Evolutionary conservation across 257 asterid species (phyloP).

Genomic region (Perilla frutescens): DNA sequence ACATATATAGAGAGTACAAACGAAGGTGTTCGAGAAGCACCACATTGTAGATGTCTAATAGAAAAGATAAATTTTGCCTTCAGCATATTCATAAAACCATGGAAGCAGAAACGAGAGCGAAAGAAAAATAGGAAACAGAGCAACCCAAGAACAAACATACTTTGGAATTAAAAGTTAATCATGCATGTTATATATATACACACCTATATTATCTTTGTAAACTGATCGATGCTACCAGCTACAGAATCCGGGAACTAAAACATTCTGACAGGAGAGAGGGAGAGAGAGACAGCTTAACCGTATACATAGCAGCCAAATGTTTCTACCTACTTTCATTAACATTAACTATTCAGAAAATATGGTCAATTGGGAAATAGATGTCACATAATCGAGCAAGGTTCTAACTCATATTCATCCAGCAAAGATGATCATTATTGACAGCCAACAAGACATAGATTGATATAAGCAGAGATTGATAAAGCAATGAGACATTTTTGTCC

Average conservation of each 20-base stretch:
- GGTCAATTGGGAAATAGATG: background rate
- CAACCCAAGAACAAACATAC: background rate
- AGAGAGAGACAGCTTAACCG: background rate
- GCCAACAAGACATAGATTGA: background rate
- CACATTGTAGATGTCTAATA: conserved; percentile 1
- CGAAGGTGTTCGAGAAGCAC: background rate
- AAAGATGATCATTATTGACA: background rate
- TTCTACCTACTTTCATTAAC: conserved; percentile 22
- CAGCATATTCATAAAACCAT: background rate
- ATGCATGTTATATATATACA: too few relatives aligned
- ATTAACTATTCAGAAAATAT: background rate
- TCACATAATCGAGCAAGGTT: background rate
- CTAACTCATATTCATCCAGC: background rate
- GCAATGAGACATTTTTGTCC: background rate
- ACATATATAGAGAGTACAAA: background rate
- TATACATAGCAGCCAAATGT: background rate
- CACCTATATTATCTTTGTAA: too few relatives aligned
- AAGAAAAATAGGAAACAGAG: background rate
- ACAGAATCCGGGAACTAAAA: background rate
- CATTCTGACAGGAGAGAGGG: too few relatives aligned
- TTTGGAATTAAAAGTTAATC: too few relatives aligned
- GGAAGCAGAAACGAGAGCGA: background rate
- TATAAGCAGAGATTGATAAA: background rate
- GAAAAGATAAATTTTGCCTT: background rate
- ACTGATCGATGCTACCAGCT: too few relatives aligned